Conservation (phyloP, 1,284 basidiomycete genomes). For the Takashimella tepidaria region DNA sequence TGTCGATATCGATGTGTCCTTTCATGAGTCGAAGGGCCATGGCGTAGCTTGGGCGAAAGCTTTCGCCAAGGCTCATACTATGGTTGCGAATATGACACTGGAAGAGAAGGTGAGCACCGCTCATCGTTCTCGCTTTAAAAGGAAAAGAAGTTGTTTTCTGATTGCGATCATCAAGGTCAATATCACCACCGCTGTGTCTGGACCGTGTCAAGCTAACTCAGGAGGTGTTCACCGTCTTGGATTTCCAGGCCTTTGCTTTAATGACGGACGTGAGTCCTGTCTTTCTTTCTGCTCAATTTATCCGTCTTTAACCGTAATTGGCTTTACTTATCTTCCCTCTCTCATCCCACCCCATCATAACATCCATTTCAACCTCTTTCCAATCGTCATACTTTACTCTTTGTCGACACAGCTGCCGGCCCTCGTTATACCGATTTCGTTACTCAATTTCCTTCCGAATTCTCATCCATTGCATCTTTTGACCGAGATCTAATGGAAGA, state of each 20-base stretch:
- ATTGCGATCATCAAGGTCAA: too few relatives aligned
- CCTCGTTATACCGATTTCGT: conserved; percentile 45
- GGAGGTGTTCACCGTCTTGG: conserved; percentile 48
- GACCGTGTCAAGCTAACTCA: conserved; percentile 62
- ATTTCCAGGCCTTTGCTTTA: conserved; percentile 59
- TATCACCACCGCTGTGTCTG: conserved; percentile 34
- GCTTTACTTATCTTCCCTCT: too few relatives aligned
- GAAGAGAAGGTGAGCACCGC: conserved; percentile 49
- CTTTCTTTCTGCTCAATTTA: too few relatives aligned
- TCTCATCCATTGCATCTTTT: conserved; percentile 51
- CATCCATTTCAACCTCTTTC: too few relatives aligned
- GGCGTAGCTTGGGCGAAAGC: conserved; percentile 38
- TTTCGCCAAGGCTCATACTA: conserved; percentile 37
- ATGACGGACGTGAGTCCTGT: conserved; percentile 56
- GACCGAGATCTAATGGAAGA: conserved; percentile 48
- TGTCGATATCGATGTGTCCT: conserved; percentile 7
- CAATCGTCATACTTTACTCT: too few relatives aligned
- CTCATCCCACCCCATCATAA: conserved; percentile 58
- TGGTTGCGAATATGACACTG: conserved; percentile 48
- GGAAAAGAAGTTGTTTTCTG: too few relatives aligned
- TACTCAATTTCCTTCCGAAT: conserved; percentile 49
- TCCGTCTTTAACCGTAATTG: too few relatives aligned
- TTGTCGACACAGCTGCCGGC: conserved; percentile 56
- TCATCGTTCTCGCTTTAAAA: too few relatives aligned
- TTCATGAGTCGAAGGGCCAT: conserved; percentile 2